These are phyloP conservation scores for Ilyonectria robusta DNA, from an alignment of 2,329 filamentous ascomycete species.

Conservation along the genomic window DNA sequence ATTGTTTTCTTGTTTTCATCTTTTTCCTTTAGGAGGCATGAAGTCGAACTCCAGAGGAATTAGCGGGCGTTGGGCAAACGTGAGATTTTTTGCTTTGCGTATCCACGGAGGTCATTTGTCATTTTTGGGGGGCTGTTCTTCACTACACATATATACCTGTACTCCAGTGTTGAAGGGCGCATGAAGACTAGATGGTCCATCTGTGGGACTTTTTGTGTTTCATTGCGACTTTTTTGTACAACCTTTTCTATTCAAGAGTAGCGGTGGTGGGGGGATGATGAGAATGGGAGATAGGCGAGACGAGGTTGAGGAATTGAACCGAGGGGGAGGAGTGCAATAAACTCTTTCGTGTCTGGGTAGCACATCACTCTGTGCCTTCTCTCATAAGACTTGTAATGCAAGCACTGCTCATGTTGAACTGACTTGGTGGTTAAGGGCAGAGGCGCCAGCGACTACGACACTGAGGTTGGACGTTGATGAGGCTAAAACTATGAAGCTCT, in stretches of 20 bases:
- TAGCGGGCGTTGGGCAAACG: slow-evolving; percentile 43
- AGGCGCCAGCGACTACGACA: no score
- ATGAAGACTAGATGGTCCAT: slow-evolving; percentile 11
- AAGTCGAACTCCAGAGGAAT: slow-evolving; percentile 28
- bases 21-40: slow-evolving; percentile 12
- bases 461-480: no score
- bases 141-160: slow-evolving; percentile 19
- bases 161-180: slow-evolving; percentile 10
- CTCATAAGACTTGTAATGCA: neutral
- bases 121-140: slow-evolving; percentile 11
- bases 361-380: neutral
- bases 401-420: neutral
- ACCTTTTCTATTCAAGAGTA: neutral
- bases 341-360: neutral
- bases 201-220: slow-evolving; percentile 6
- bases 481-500: no score
- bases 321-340: slow-evolving; percentile 1
- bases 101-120: slow-evolving; percentile 4
- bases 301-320: neutral
- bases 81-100: slow-evolving; percentile 5
- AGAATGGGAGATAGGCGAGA: slow-evolving; percentile 1
- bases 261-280: neutral
- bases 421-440: no score
- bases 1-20: slow-evolving; percentile 24
- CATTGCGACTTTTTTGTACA: slow-evolving; percentile 12